Evolutionary conservation across 164 flowering plant genomes (phyloP).

Genomic region (Liriodendron chinense): DNA sequence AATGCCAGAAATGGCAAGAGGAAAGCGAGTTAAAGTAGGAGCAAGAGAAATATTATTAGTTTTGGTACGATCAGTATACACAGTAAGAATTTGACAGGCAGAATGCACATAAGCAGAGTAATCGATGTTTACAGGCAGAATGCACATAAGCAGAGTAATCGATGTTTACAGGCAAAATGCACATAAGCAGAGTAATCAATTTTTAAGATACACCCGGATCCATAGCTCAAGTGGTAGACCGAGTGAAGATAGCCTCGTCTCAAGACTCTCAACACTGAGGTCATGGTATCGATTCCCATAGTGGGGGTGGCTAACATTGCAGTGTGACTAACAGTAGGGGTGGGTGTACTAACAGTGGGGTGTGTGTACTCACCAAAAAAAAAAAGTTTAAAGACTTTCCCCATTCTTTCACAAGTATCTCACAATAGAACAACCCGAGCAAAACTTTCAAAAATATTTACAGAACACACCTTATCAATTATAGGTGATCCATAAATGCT

Average conservation of each 20-base stretch:
- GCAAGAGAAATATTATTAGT: neutral
- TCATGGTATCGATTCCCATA: no score
- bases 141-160: neutral
- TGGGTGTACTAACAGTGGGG: no score
- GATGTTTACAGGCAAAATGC: no score
- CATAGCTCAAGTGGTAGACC: no score
- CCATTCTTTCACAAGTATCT: neutral
- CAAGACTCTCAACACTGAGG: no score
- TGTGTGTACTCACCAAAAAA: no score
- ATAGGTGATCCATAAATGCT: slow-evolving; percentile 88
- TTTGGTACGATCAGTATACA: neutral
- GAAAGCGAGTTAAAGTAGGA: neutral
- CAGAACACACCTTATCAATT: slow-evolving; percentile 57
- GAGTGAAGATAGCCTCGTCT: no score
- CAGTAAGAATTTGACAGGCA: neutral
- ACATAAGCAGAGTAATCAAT: neutral
- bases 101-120: neutral
- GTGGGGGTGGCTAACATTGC: no score
- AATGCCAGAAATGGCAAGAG: neutral
- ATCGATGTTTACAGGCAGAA: neutral
- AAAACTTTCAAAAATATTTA: neutral
- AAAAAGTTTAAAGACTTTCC: no score
- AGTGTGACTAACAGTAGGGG: no score
- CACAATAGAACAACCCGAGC: neutral
- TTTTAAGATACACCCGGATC: no score